These are phyloP conservation scores for Ananas comosus DNA, from an alignment of 176 grass and related monocot species.

Conservation along the genomic window DNA sequence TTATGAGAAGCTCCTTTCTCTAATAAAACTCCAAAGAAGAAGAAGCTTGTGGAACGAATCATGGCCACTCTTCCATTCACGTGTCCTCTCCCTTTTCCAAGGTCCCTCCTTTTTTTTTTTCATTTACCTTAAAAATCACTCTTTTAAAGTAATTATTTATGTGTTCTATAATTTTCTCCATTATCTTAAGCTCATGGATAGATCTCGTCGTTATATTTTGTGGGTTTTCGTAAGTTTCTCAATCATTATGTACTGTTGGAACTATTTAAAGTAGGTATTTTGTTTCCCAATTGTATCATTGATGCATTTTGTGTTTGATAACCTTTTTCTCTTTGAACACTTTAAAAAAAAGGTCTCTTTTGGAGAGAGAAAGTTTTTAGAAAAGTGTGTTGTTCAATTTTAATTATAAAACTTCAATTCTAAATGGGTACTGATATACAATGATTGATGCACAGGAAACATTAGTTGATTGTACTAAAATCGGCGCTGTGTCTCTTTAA, in stretches of 20 bases:
- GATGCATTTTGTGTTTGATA: no score
- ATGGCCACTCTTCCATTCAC: conserved; percentile 2
- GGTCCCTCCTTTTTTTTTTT: background rate
- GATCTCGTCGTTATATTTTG: background rate
- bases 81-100: background rate
- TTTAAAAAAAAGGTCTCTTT: background rate
- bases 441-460: no score
- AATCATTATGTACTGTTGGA: background rate
- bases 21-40: background rate
- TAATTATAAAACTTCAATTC: no score
- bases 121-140: background rate
- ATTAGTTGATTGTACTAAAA: no score
- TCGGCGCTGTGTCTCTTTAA: no score
- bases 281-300: no score
- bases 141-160: background rate
- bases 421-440: no score
- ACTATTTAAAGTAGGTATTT: no score
- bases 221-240: background rate
- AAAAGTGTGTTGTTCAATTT: no score
- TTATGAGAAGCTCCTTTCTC: background rate
- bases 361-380: no score
- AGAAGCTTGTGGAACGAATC: background rate
- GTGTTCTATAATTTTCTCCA: background rate
- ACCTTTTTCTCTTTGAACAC: no score
- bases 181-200: background rate